Evolutionary conservation across 2,329 filamentous ascomycete species (phyloP), one percentile per base, ranked within the genome.

Genomic region (Aspergillus jensenii): DNA sequence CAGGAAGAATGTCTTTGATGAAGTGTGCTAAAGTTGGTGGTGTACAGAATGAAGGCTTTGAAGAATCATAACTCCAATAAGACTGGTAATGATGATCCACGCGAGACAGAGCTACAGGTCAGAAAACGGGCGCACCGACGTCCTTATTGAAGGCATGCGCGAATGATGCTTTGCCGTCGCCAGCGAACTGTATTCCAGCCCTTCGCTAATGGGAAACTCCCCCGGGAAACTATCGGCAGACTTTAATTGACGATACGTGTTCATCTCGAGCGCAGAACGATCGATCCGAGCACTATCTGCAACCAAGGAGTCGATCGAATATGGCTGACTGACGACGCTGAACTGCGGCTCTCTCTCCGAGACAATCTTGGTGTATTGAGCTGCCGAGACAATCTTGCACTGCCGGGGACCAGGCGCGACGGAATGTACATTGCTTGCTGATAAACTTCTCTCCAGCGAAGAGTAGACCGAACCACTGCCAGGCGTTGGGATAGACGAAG

Each of bases 181-280:
- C 60, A 71, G 49, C 6, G 59, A 63, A 50, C 64, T 67, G 53
- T 57, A 62, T 25, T 68, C 67, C 60, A 68, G 15, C 1, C 63
- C 58, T 53, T 72, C 70, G 37, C 71, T 74, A 5, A 72, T 65
- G 19, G 71, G 71, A 45, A 72, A 74, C 35, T 65, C 63, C 2
- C 71, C 71, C 0, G 70, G 71, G 55, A 65, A 73, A 50, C 68
- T 73, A 52, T 71, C 69, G 6, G 64, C 63, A 14, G 69, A 72
- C 19, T 59, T 60, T 23, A 56, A 55, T 19, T 62, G 62, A 7
- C 48, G 40, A 17, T 54, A 37, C 11, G 59, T 62, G 14, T 51
- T 52, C 43, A 65, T 54, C 7, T 64, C 56, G 31, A 68, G 47
- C 12, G 56, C 53, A 6, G 57, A 49, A 3, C 39, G 59, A n/a